Percentiles rank a stretch among this genome's conserved stretches.
Conservation (phyloP, 495 filamentous ascomycete genomes). For the Xylaria palmicola region DNA sequence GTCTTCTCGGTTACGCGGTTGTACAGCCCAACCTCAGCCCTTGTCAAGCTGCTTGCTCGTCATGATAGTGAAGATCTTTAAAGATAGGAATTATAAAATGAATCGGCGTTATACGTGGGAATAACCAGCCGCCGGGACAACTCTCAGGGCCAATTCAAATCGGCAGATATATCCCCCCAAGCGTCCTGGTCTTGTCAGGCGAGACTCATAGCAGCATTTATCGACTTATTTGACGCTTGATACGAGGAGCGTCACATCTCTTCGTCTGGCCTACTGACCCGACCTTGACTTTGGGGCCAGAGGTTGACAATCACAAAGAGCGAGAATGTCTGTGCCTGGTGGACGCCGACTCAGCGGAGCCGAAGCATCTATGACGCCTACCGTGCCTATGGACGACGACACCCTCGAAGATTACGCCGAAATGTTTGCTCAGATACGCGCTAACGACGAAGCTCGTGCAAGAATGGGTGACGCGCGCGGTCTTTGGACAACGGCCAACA, state of each 20-base stretch:
- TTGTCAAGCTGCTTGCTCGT: neutral
- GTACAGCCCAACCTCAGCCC: slow-evolving; percentile 6
- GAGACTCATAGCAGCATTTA: neutral
- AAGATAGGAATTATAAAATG: neutral
- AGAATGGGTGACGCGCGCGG: slow-evolving; percentile 12
- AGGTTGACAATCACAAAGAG: neutral
- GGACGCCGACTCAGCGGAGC: neutral
- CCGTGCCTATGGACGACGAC: slow-evolving; percentile 5
- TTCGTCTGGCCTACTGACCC: neutral
- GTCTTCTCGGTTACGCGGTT: slow-evolving; percentile 3
- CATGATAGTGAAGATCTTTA: neutral
- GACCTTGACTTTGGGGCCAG: neutral
- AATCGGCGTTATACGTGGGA: neutral
- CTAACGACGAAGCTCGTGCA: slow-evolving; percentile 13
- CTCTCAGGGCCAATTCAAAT: neutral
- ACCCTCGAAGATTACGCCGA: slow-evolving; percentile 13
- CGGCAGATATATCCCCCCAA: neutral
- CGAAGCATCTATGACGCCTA: neutral
- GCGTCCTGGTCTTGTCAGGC: neutral
- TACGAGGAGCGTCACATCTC: neutral
- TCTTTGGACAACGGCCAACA: slow-evolving; percentile 13
- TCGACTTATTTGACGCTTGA: neutral
- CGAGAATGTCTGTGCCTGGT: slow-evolving; percentile 6
- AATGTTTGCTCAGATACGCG: slow-evolving; percentile 15
- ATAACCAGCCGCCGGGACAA: neutral